Evolutionary conservation across 2,329 filamentous ascomycete species (phyloP), one percentile per base, ranked within the genome.

Genomic region (Alternaria sp.): DNA sequence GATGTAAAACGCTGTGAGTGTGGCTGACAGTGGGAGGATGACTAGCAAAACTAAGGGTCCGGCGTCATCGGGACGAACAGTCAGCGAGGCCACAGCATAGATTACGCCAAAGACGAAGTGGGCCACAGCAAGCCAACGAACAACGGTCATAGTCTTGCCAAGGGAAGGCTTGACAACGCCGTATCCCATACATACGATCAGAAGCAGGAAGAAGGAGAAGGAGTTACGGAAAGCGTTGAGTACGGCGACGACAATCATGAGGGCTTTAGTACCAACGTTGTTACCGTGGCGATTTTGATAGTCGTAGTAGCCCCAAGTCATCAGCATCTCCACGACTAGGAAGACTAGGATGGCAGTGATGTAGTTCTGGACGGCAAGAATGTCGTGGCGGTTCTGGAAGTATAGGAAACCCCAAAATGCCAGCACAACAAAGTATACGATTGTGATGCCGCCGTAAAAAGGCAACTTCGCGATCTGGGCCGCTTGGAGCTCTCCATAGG

Each of bases 161-260:
- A 99, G 85, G 2, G 90, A 92, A 2, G 90, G 91, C 80, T 98
- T 98, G 66, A 99, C 96, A 24, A 99, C 96, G 69, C 95, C 95
- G 71, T 99, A 99, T 31, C 95, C 95, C 95, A 99, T 99, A 78
- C 95, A 99, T 31, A 99, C 95, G 67, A 99, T 98, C 52, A 99
- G 88, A 8, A 99, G 85, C 49, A 99, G 83, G 83, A 99, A 99
- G 83, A 99, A 99, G 0, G 94, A 97, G 77, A 99, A 98, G 0
- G 94, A 97, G 79, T 98, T 99, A 64, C 95, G 87, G 55, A 89
- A 93, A 5, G 95, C 95, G 74, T 97, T 98, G 42, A 99, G 84
- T 24, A 98, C 84, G 36, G 93, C 93, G n/a, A 97, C 94, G 24
- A 97, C 81, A 17, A 97, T 88, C 80, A 99, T 90, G 56, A 98